phyloP scores from a whole-genome alignment of 768 basidiomycete genomes.

The Kondoa malvinella region DNA sequence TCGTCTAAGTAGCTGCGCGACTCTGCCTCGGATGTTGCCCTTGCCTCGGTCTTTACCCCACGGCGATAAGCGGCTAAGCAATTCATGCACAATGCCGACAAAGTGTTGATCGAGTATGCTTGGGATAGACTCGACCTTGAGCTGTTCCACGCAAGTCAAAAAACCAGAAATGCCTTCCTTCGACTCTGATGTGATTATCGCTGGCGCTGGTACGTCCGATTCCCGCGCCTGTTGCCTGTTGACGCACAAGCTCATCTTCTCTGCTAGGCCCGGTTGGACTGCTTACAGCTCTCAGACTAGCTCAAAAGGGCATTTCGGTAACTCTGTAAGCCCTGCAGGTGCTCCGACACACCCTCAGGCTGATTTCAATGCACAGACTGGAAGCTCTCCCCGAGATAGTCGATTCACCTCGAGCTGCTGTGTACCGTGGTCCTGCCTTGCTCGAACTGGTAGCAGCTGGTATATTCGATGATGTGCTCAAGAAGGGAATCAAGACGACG shows the following conservation, averaged over 20 bases:
- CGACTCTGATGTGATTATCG: neutral
- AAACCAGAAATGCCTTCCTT: neutral
- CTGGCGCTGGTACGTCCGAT: neutral
- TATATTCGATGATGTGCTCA: neutral
- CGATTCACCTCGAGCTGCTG: slow-evolving; percentile 1
- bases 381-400: neutral
- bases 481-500: slow-evolving; percentile 2
- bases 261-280: neutral
- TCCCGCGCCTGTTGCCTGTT: neutral
- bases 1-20: too few species aligned
- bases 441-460: slow-evolving; percentile 2
- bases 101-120: too few species aligned
- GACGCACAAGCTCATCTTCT: neutral
- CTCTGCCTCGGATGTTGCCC: too few species aligned
- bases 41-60: too few species aligned
- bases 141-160: too few species aligned
- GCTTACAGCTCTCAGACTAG: neutral
- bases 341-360: neutral
- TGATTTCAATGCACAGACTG: neutral
- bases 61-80: too few species aligned
- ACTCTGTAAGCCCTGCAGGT: neutral
- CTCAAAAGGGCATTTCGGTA: neutral
- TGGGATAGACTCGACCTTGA: too few species aligned
- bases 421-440: slow-evolving; percentile 2
- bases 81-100: too few species aligned